phyloP scores from a whole-genome alignment of 1,139 yeast genomes.

The Geotrichum klebahnii region DNA sequence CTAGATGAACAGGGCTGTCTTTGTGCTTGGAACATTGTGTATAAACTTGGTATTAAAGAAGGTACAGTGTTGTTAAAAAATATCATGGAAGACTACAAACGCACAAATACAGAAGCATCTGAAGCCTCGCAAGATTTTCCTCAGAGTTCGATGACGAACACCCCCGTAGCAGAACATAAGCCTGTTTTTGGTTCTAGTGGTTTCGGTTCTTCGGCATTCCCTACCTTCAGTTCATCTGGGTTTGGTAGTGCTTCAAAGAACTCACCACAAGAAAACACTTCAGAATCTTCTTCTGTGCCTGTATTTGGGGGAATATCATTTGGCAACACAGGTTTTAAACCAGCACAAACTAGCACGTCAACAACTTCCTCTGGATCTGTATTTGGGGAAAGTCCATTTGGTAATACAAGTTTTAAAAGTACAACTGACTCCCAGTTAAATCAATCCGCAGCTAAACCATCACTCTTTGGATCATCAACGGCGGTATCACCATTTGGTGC shows the following conservation, averaged over 20 bases:
- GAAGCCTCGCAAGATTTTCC: neutral
- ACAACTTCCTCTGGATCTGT: neutral
- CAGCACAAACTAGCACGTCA: no score
- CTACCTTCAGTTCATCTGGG: conserved; percentile 9
- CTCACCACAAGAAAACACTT: neutral
- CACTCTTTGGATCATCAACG: conserved; percentile 1
- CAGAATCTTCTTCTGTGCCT: neutral
- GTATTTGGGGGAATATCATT: neutral
- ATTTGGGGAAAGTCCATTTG: neutral
- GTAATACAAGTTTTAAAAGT: no score
- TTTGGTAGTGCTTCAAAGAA: conserved; percentile 4
- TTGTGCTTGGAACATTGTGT: conserved; percentile 60
- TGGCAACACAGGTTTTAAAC: no score
- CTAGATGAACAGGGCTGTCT: conserved; percentile 61
- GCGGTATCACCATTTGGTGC: neutral
- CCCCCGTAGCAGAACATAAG: no score
- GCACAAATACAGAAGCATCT: conserved; percentile 5
- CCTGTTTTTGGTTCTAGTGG: conserved; percentile 8
- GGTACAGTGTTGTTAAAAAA: conserved; percentile 20
- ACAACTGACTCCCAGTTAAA: no score
- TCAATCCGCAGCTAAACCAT: no score
- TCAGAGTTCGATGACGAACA: no score
- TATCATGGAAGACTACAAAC: conserved; percentile 10
- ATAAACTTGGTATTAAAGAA: conserved; percentile 26
- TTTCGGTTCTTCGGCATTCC: neutral